Conservation (phyloP, 345 rosid species). For the Salix viminalis region DNA sequence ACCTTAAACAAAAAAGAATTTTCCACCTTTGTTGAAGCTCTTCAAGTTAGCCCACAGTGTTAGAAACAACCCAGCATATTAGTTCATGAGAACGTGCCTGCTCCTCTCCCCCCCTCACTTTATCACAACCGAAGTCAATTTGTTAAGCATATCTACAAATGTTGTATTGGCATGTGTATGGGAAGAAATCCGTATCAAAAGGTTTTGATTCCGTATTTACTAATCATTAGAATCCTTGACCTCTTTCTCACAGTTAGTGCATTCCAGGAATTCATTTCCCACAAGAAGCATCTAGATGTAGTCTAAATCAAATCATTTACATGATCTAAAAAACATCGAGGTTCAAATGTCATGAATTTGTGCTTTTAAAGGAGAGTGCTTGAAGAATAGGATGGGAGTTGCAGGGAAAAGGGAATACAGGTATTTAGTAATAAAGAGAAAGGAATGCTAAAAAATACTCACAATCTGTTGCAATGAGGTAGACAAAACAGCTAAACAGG, state of each 20-base stretch:
- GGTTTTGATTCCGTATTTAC: neutral
- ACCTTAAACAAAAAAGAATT: neutral
- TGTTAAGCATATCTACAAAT: neutral
- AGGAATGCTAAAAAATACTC: constrained; percentile 25
- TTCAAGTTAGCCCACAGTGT: neutral
- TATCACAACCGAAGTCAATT: neutral
- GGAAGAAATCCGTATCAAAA: neutral
- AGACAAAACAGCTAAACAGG: constrained; percentile 71
- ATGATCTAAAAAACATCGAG: too few relatives aligned
- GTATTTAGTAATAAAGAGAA: neutral
- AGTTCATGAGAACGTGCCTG: neutral
- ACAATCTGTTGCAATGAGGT: constrained; percentile 96
- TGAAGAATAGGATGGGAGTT: too few relatives aligned
- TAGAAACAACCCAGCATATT: neutral
- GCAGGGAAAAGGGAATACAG: too few relatives aligned
- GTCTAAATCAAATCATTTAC: neutral
- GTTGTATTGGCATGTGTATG: neutral
- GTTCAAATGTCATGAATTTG: neutral
- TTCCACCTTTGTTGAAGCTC: neutral
- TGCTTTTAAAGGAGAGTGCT: too few relatives aligned
- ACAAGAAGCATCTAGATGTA: neutral
- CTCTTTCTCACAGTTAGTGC: neutral
- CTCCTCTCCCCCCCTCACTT: neutral
- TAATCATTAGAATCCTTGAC: neutral
- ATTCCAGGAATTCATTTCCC: neutral